Evolutionary conservation across 805 yeast genomes (phyloP), one percentile per base, ranked within the genome.

Genomic region (Clavispora phyllophila): DNA sequence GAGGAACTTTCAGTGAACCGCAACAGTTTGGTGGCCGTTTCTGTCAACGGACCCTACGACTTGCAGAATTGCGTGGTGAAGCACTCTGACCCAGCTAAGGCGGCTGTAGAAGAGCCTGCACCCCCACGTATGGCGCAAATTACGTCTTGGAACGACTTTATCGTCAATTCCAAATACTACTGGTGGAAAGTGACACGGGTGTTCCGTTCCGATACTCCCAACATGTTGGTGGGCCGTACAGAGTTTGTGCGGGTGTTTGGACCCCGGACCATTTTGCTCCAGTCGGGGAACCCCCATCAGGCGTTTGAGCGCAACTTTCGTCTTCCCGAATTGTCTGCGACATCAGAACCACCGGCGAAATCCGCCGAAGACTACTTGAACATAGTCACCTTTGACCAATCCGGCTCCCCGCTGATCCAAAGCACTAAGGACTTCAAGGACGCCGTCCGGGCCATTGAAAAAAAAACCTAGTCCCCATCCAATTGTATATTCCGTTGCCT

Each of bases 191-290:
- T 48, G 9, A 45, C 44, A 9, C 32, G 32, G 39, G 4, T 39
- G 14, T n/a, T 44, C 39, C 35, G 22, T 7, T n/a, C 31, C 18
- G 15, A 18, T 9, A 18, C 43, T 9, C 39, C 46, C 38, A 49
- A 50, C 36, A 42, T 41, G 23, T 35, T 41, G 42, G 46, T 56
- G 13, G 72, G 69, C 1, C 72, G 66, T 46, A 70, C 70, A 9
- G 65, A 65, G 14, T 80, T 72, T 46, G 69, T 80, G 27, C 71
- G 66, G 28, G 62, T 81, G 4, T 56, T 66, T 10, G 87, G 87
- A 0, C 85, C 85, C 9, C 65, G 82, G 36, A 68, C 68, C 20
- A 44, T 78, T 3, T 56, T 78, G 41, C 52, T 78, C 5, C 80
- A 76, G 46, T 70, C 79, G 4, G 73, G 67, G 25, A 53, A 68